Conservation (phyloP, 1,284 basidiomycete species). For the Tausonia pullulans region DNA sequence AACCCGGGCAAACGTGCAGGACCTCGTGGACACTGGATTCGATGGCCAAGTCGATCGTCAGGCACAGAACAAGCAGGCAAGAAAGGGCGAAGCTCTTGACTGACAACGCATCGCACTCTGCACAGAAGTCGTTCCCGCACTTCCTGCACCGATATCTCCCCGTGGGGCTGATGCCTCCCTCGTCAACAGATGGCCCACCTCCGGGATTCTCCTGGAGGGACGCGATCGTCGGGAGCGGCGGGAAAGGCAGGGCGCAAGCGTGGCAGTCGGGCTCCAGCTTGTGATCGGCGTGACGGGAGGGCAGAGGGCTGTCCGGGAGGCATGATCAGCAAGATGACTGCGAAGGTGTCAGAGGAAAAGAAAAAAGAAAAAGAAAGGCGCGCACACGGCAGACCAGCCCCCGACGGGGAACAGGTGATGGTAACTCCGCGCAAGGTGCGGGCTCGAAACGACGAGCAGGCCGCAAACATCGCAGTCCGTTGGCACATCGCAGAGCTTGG, state of each 20-base stretch:
- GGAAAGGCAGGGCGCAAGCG: constrained; percentile 59
- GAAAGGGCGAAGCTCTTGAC: not conserved
- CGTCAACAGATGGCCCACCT: constrained; percentile 28
- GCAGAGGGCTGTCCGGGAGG: not conserved
- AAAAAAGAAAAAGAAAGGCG: constrained; percentile 19
- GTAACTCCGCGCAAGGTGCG: constrained; percentile 90
- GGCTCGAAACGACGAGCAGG: constrained; percentile 93
- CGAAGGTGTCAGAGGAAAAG: no score
- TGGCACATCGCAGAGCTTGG: constrained; percentile 92
- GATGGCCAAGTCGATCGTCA: not conserved
- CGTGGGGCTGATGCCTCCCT: constrained; percentile 60
- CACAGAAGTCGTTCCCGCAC: constrained; percentile 45
- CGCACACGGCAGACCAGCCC: constrained; percentile 66
- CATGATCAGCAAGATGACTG: no score
- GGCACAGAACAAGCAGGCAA: no score
- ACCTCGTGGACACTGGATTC: constrained; percentile 48
- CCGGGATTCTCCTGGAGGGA: constrained; percentile 26
- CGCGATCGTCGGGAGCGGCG: constrained; percentile 27
- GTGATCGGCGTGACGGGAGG: constrained; percentile 8
- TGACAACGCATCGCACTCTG: constrained; percentile 58
- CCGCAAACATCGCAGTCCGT: constrained; percentile 97
- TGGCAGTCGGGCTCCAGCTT: constrained; percentile 43
- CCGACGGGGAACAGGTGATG: constrained; percentile 87
- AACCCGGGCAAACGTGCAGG: constrained; percentile 55
- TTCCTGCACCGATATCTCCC: constrained; percentile 57